Percentiles rank a stretch among this genome's conserved stretches.
Evolutionary conservation across 345 rosid species (phyloP).

Genomic region (Lumnitzera littorea): DNA sequence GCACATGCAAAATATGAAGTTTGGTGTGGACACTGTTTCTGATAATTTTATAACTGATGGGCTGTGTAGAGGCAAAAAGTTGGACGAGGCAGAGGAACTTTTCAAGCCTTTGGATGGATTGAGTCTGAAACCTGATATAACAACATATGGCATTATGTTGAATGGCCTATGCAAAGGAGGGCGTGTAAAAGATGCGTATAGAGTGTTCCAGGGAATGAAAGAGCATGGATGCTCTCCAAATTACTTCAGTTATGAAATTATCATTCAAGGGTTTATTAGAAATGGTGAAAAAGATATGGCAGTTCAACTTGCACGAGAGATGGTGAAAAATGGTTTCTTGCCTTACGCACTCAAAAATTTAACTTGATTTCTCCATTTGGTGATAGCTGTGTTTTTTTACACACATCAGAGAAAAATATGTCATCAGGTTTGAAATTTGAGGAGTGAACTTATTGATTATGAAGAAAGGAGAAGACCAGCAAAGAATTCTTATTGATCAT

Average conservation of each 20-base stretch:
- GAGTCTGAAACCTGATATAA: conserved; percentile 7
- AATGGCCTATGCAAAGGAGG: conserved; percentile 14
- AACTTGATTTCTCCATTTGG: no score
- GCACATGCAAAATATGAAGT: conserved; percentile 5
- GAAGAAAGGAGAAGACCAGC: no score
- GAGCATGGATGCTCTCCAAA: conserved; percentile 11
- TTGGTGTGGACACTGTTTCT: conserved; percentile 13
- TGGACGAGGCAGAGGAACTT: conserved; percentile 4
- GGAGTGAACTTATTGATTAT: no score
- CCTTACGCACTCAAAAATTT: not conserved
- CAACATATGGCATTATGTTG: conserved; percentile 14
- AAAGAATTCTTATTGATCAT: no score
- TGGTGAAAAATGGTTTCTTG: not conserved
- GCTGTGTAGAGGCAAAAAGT: conserved; percentile 21
- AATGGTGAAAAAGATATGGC: conserved; percentile 1
- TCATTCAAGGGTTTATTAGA: conserved; percentile 9
- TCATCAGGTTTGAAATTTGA: no score
- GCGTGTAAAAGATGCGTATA: conserved; percentile 4
- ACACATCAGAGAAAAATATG: no score
- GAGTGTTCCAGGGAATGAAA: conserved; percentile 15
- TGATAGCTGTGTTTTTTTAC: no score
- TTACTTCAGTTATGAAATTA: conserved; percentile 6
- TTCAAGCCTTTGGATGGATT: not conserved
- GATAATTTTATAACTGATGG: conserved; percentile 24
- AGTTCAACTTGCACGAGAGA: not conserved